Evolutionary conservation across 176 grass and related monocot species (phyloP).

Genomic region (Raddia distichophylla): DNA sequence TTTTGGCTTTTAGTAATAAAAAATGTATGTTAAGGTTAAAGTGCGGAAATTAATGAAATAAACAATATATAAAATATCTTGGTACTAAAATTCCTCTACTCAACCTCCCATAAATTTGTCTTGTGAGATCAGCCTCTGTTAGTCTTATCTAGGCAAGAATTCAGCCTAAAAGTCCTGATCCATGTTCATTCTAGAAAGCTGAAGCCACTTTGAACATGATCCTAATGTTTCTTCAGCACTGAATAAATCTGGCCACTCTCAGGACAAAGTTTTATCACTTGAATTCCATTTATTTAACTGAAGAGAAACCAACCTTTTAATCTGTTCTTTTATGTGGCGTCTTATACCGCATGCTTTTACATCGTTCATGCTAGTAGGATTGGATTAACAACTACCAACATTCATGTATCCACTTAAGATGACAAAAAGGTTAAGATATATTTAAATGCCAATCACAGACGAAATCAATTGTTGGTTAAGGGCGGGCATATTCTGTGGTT

Average conservation of each 20-base stretch:
- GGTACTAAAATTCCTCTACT: neutral
- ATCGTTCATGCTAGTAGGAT: neutral
- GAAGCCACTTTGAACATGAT: too few species aligned
- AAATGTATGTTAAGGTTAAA: neutral
- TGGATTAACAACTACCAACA: neutral
- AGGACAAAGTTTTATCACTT: neutral
- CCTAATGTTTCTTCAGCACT: neutral
- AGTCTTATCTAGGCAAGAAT: neutral
- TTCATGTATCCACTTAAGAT: neutral
- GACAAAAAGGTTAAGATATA: conserved; percentile 3
- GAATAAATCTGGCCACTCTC: neutral
- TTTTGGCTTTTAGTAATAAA: neutral
- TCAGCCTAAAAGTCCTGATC: neutral
- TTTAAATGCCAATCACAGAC: neutral
- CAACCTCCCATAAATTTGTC: neutral
- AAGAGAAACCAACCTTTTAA: conserved; percentile 9
- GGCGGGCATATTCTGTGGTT: conserved; percentile 11
- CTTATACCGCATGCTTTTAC: conserved; percentile 1
- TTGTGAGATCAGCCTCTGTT: conserved; percentile 8
- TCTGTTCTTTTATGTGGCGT: neutral
- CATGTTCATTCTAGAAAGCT: neutral
- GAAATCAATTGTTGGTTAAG: neutral
- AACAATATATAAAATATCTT: conserved; percentile 1
- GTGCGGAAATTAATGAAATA: neutral
- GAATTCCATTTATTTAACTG: conserved; percentile 5